Percentiles rank a stretch among this genome's conserved stretches.
Conservation (phyloP, 768 basidiomycete genomes). For the Tylopilus cervinicoccineus region DNA sequence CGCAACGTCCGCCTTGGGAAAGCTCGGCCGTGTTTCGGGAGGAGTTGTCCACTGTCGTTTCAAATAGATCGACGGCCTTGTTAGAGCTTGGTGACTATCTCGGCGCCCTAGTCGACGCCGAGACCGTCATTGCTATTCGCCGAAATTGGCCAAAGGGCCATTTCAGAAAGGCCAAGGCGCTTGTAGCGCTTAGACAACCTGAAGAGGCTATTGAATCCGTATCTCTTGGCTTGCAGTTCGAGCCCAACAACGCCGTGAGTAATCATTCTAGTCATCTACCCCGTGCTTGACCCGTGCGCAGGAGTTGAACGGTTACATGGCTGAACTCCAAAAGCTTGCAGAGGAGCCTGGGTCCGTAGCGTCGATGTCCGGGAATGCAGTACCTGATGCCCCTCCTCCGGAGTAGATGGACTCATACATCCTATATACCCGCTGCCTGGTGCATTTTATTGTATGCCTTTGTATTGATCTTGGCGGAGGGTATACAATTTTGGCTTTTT, state of each 20-base stretch:
- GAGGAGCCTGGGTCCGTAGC: conserved; percentile 6
- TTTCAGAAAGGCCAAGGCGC: conserved; percentile 89
- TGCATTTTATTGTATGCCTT: conserved; percentile 1
- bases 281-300: conserved; percentile 13
- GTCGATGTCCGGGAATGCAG: conserved; percentile 1
- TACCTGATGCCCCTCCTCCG: not conserved
- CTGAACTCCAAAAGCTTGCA: conserved; percentile 26
- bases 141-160: conserved; percentile 94
- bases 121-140: conserved; percentile 81
- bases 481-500: not conserved
- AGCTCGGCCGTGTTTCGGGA: conserved; percentile 78
- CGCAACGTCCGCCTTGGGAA: conserved; percentile 88
- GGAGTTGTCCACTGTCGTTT: conserved; percentile 84
- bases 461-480: conserved; percentile 4
- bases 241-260: conserved; percentile 60
- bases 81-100: conserved; percentile 72
- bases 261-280: not conserved
- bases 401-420: conserved; percentile 11
- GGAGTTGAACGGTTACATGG: conserved; percentile 33
- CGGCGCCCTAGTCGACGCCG: conserved; percentile 82
- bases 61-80: conserved; percentile 89
- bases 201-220: conserved; percentile 82
- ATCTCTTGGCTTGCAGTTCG: conserved; percentile 80
- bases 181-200: conserved; percentile 64
- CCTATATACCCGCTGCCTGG: not conserved